Evolutionary conservation across 805 yeast species (phyloP).

Genomic region (Candida sphagnicola): DNA sequence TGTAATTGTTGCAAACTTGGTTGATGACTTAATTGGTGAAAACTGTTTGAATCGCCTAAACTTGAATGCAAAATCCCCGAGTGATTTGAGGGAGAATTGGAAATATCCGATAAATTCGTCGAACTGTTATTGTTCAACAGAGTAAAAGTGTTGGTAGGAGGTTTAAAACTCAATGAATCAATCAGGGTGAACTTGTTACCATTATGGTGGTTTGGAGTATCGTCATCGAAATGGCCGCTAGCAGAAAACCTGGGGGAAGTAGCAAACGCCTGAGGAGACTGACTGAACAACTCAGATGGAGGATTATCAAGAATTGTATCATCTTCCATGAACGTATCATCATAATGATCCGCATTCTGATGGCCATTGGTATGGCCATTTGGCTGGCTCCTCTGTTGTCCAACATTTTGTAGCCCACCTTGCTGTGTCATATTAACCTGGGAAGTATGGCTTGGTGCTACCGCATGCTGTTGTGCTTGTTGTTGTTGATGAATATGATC

Average conservation of each 20-base stretch:
- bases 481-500: slow-evolving; percentile 15
- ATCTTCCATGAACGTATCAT: slow-evolving; percentile 39
- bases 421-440: no score
- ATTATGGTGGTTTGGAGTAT: slow-evolving; percentile 9
- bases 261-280: slow-evolving; percentile 12
- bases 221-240: slow-evolving; percentile 5
- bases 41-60: slow-evolving; percentile 1
- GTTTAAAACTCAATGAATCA: slow-evolving; percentile 34
- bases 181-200: slow-evolving; percentile 31
- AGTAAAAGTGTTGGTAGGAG: slow-evolving; percentile 35
- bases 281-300: slow-evolving; percentile 8
- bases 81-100: slow-evolving; percentile 17
- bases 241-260: slow-evolving; percentile 12
- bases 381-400: slow-evolving; percentile 6
- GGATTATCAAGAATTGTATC: slow-evolving; percentile 22
- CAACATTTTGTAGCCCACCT: background rate
- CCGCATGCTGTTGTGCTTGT: slow-evolving; percentile 10
- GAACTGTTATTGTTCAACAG: slow-evolving; percentile 36
- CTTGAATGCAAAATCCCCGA: background rate
- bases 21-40: slow-evolving; percentile 4
- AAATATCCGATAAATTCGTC: slow-evolving; percentile 36
- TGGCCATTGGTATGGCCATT: background rate
- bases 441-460: no score
- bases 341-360: slow-evolving; percentile 7
- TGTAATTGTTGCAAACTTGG: slow-evolving; percentile 9